phyloP scores from a whole-genome alignment of 2,329 filamentous ascomycete genomes.

The Cladosporium austrohemisphaericum region DNA sequence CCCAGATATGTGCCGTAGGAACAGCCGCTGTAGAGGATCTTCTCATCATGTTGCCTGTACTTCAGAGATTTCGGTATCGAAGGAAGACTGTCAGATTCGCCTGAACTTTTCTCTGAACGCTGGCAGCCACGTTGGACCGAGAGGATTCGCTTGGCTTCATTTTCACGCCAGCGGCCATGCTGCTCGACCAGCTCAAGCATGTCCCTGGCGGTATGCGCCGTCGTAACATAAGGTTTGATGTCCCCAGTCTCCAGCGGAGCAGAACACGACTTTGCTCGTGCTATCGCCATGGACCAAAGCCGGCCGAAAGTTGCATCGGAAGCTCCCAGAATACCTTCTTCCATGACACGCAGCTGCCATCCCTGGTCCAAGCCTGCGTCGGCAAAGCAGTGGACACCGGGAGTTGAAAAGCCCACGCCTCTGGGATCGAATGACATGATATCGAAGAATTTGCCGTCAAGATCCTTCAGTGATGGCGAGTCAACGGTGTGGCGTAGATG shows the following conservation, averaged over 20 bases:
- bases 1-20: conserved; percentile 48
- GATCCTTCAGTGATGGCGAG: conserved; percentile 9
- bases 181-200: conserved; percentile 48
- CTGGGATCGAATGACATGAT: conserved; percentile 46
- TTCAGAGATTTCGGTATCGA: conserved; percentile 5
- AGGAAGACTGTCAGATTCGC: not conserved
- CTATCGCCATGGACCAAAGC: conserved; percentile 40
- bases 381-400: conserved; percentile 35
- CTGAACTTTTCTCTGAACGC: not conserved
- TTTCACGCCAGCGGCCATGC: conserved; percentile 34
- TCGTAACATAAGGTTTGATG: conserved; percentile 44
- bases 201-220: conserved; percentile 46
- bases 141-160: conserved; percentile 23
- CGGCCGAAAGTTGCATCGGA: conserved; percentile 42
- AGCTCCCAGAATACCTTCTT: conserved; percentile 32
- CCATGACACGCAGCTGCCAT: conserved; percentile 36
- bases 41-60: conserved; percentile 30
- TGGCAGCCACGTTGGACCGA: not conserved
- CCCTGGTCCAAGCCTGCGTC: conserved; percentile 31
- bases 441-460: conserved; percentile 38
- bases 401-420: conserved; percentile 37
- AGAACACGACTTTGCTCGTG: conserved; percentile 31
- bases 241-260: conserved; percentile 29
- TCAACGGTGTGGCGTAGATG: conserved; percentile 22
- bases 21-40: conserved; percentile 40